phyloP scores from a whole-genome alignment of 2,329 filamentous ascomycete genomes.

The Aulographum hederae region DNA sequence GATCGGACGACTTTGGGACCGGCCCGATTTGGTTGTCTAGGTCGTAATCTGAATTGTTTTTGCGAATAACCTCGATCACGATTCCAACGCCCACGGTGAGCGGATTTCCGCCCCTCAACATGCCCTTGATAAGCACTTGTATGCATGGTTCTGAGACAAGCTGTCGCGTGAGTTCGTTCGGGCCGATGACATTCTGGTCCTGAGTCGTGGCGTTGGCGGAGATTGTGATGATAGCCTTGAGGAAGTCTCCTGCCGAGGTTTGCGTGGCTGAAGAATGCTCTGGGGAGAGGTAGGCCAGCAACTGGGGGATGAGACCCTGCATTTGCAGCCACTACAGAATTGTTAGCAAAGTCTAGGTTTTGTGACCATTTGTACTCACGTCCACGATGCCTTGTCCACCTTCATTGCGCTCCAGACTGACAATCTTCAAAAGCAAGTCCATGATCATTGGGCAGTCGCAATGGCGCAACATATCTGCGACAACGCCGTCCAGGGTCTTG shows the following conservation, averaged over 20 bases:
- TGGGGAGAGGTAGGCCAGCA: constrained; percentile 73
- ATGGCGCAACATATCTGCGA: constrained; percentile 74
- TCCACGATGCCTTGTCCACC: constrained; percentile 86
- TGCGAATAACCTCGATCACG: constrained; percentile 93
- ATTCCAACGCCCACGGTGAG: constrained; percentile 93
- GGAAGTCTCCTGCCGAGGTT: constrained; percentile 89
- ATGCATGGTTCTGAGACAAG: constrained; percentile 77
- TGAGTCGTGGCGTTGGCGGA: constrained; percentile 96
- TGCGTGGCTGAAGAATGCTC: constrained; percentile 80
- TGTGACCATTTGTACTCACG: constrained; percentile 33
- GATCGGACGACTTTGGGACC: constrained; percentile 69
- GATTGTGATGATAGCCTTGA: constrained; percentile 98
- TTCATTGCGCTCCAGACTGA: constrained; percentile 84
- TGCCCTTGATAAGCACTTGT: constrained; percentile 68
- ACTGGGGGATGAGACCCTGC: constrained; percentile 68
- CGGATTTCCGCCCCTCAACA: constrained; percentile 86
- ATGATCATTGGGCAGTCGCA: constrained; percentile 97
- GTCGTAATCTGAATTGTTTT: constrained; percentile 99
- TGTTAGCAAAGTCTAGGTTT: neutral
- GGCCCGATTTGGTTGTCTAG: constrained; percentile 73
- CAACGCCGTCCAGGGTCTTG: constrained; percentile 63
- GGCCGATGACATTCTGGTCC: constrained; percentile 96
- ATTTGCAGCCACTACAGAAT: constrained; percentile 65
- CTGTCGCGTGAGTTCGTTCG: constrained; percentile 89
- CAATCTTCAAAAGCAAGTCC: constrained; percentile 92